Base-by-base conservation (phyloP, 2,329 filamentous ascomycete genomes). In the Incumbomyces delicatus region DNA sequence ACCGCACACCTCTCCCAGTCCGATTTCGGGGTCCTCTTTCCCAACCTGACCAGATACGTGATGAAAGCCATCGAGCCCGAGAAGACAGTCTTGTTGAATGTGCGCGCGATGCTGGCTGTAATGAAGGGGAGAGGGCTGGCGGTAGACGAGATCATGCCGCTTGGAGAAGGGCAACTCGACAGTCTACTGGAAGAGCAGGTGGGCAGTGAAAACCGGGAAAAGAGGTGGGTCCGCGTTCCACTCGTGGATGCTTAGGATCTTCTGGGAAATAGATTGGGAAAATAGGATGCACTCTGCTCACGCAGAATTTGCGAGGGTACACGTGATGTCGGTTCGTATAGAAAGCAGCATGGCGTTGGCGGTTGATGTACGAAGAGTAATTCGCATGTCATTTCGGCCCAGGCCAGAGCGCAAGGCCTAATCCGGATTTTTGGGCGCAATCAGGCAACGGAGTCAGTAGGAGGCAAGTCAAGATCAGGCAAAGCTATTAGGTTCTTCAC, bases 1-100 rank as follows among this genome's bases (percentile, higher is more conserved):
- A 84, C 81, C n/a, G 85, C 87, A 0, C 87, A 94, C 61, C 74
- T 94, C 20, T 86, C 77, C 48, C 87, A 94, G 64, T 85, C 80
- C 16, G 87, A 94, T 59, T 94, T 92, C 56, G 87, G 85, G 31
- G 68, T 92, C 18, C 66, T 94, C 17, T 94, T 94, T 59, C 86
- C 86, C 0, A 84, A 81, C 74, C 54, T 74, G 1, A 73, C 71
- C 7, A 68, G 67, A 40, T 68, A 68, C 36, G 60, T 73, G 10
- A 69, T 72, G 47, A 73, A 74, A 46, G 71, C 70, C 0, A 67
- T 58, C 14, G 57, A 63, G 17, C 61, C 61, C 12, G 55, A 59
- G 37, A 50, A 60, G 37, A 61, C 57, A 6, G 52, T 64, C 46
- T 37, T 50, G 17, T 50, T 64, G 22, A 64, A 63, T 42, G 55